Evolutionary conservation across 441 rosid genomes (phyloP).

Genomic region (Eutrema salsugineum): DNA sequence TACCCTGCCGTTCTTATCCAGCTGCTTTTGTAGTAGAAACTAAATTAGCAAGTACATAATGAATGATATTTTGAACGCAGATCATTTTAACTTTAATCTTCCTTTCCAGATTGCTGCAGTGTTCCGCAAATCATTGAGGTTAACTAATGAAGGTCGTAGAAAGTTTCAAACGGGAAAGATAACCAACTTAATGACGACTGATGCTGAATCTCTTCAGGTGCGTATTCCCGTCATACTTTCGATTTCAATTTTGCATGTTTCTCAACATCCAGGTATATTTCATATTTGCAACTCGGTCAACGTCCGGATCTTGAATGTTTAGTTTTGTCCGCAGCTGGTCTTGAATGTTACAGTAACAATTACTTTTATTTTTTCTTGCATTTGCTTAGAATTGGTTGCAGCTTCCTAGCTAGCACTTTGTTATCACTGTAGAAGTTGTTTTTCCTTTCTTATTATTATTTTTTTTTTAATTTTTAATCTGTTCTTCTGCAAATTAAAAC

Average conservation of each 20-base stretch:
- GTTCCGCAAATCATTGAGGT: slow-evolving; percentile 88
- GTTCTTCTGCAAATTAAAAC: neutral
- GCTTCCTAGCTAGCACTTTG: neutral
- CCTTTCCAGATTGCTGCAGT: slow-evolving; percentile 84
- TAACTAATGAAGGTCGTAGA: slow-evolving; percentile 90
- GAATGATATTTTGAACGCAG: neutral
- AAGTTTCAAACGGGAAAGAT: slow-evolving; percentile 91
- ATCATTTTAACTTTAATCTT: neutral
- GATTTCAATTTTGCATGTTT: neutral
- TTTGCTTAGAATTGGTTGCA: neutral
- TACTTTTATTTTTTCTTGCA: neutral
- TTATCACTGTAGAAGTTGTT: neutral
- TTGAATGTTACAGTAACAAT: neutral
- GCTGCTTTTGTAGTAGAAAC: neutral
- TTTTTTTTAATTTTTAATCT: too few relatives aligned
- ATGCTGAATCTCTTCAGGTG: slow-evolving; percentile 97
- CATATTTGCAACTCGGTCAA: neutral
- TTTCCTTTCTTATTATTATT: neutral
- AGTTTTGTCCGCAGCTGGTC: neutral
- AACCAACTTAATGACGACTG: slow-evolving; percentile 99
- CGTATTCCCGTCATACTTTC: slow-evolving; percentile 5
- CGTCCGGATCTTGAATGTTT: neutral
- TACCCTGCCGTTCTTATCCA: neutral
- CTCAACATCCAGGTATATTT: neutral
- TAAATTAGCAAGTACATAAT: neutral